Conservation (phyloP, 352 stramenopile species). For the Phytophthora meadii region DNA sequence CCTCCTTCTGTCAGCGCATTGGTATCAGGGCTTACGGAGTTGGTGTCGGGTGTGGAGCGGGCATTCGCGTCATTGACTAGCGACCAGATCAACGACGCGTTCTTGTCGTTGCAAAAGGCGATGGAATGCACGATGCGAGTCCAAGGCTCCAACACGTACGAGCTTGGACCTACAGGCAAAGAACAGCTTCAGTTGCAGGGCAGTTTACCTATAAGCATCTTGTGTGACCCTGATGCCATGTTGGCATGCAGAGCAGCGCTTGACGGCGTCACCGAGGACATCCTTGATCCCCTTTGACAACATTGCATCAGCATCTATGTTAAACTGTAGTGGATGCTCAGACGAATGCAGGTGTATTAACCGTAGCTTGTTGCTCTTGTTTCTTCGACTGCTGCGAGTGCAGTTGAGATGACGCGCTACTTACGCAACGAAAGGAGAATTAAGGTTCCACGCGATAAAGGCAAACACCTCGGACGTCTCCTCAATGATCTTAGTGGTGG, state of each 20-base stretch:
- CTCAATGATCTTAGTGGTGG: conserved; percentile 89
- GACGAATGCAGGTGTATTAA: not conserved
- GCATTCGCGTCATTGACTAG: conserved; percentile 38
- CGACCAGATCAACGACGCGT: conserved; percentile 47
- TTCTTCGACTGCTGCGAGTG: too few relatives aligned
- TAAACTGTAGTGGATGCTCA: not conserved
- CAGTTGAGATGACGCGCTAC: not conserved
- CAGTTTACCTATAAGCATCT: conserved; percentile 49
- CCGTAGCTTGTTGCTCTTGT: not conserved
- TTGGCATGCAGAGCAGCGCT: conserved; percentile 38
- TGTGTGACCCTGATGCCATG: conserved; percentile 41
- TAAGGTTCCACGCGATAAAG: conserved; percentile 85
- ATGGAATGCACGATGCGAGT: conserved; percentile 56
- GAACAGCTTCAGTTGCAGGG: conserved; percentile 43
- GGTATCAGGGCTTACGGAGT: conserved; percentile 31
- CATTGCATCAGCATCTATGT: not conserved
- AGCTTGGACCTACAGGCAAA: conserved; percentile 36
- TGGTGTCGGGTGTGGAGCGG: conserved; percentile 34
- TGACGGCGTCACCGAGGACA: conserved; percentile 25
- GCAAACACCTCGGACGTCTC: conserved; percentile 87
- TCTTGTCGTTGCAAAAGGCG: conserved; percentile 48
- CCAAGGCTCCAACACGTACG: conserved; percentile 53
- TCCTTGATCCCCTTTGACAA: conserved; percentile 24
- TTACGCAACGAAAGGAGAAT: conserved; percentile 54
- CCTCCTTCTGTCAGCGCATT: conserved; percentile 5